Conservation (phyloP, 495 filamentous ascomycete species). For the Tricharina praecox region DNA sequence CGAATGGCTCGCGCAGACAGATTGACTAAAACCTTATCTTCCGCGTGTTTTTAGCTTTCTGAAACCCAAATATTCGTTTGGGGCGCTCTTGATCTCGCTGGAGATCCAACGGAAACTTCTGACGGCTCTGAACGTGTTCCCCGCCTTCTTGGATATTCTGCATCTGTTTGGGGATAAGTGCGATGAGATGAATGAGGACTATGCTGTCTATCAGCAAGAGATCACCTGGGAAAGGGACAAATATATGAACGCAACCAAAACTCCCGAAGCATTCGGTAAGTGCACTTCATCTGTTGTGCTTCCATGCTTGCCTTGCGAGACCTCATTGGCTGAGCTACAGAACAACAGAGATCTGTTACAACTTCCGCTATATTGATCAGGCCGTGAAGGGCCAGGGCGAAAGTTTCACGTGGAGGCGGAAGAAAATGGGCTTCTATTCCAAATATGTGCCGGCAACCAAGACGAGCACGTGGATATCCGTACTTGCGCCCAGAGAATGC, state of each 20-base stretch:
- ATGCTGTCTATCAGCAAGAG: slow-evolving; percentile 4
- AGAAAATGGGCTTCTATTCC: slow-evolving; percentile 15
- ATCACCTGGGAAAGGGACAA: slow-evolving; percentile 4
- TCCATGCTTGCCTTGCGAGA: too few species aligned
- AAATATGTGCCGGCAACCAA: slow-evolving; percentile 2
- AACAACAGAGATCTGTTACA: neutral
- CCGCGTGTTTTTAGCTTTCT: too few species aligned
- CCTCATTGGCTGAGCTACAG: neutral
- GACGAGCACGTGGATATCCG: slow-evolving; percentile 9
- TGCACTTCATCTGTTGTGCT: neutral
- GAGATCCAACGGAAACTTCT: too few species aligned
- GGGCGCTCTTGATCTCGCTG: too few species aligned
- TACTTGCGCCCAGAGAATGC: slow-evolving; percentile 5
- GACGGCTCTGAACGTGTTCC: slow-evolving; percentile 4
- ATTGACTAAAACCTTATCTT: too few species aligned
- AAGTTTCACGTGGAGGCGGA: too few species aligned
- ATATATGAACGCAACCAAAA: too few species aligned
- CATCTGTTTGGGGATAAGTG: slow-evolving; percentile 11
- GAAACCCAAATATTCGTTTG: too few species aligned
- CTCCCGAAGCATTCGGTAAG: neutral
- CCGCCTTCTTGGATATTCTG: slow-evolving; percentile 12
- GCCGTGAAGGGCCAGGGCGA: too few species aligned
- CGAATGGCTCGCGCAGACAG: too few species aligned
- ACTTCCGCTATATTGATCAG: neutral
- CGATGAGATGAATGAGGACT: slow-evolving; percentile 10